Evolutionary conservation across 1,284 basidiomycete genomes (phyloP).

Genomic region (Sanguinoderma infundibulare): DNA sequence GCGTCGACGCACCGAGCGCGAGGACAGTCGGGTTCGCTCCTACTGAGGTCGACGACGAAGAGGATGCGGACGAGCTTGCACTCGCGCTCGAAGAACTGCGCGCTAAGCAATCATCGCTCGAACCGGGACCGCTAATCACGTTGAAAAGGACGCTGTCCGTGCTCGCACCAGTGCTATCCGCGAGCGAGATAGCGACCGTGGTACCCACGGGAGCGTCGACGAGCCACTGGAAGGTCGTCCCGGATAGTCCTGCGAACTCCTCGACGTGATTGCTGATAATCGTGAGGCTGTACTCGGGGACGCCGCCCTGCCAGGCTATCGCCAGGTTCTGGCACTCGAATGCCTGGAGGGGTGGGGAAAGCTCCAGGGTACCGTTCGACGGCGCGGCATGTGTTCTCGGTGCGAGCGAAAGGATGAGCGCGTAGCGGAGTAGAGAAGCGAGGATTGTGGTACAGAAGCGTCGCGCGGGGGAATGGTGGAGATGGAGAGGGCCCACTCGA

Average conservation of each 20-base stretch:
- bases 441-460: not conserved
- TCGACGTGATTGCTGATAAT: not conserved
- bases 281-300: not conserved
- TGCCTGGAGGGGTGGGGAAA: not conserved
- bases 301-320: not conserved
- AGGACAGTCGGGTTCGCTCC: not conserved
- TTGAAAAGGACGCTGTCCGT: not conserved
- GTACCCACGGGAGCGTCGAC: not conserved
- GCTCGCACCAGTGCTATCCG: not conserved
- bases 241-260: not conserved
- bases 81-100: not conserved
- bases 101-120: not conserved
- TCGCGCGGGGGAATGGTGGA: not conserved
- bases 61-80: not conserved
- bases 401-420: not conserved
- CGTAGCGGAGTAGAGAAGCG: not conserved
- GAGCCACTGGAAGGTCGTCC: not conserved
- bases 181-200: not conserved
- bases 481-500: not conserved
- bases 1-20: not conserved
- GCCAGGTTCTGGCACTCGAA: not conserved
- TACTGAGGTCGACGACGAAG: not conserved
- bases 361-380: not conserved
- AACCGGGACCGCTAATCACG: not conserved
- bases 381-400: not conserved